These are phyloP conservation scores for Aspergillus novofumigatus DNA, from an alignment of 2,329 filamentous ascomycete genomes.

Conservation along the genomic window DNA sequence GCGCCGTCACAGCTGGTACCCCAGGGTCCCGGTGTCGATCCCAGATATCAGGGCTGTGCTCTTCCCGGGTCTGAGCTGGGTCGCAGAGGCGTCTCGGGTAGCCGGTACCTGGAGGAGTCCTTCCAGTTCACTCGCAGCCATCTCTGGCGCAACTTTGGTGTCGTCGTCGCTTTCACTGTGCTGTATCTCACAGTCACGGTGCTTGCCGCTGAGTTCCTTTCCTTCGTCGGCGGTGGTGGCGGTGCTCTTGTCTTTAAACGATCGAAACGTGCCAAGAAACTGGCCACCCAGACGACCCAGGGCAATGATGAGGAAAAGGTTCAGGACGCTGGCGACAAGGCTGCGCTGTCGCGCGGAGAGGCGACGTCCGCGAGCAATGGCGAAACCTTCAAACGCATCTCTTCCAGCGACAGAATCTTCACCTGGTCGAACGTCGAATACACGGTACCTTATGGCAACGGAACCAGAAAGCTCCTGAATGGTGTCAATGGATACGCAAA, in stretches of 20 bases:
- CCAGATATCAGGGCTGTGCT: slow-evolving; percentile 59
- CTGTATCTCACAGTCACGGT: slow-evolving; percentile 71
- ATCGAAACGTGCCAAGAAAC: slow-evolving; percentile 56
- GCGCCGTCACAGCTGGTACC: slow-evolving; percentile 57
- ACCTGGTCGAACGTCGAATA: slow-evolving; percentile 70
- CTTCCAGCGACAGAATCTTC: slow-evolving; percentile 61
- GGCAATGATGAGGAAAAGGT: slow-evolving; percentile 58
- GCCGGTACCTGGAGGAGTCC: slow-evolving; percentile 50
- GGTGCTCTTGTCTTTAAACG: slow-evolving; percentile 69
- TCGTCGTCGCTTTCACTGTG: slow-evolving; percentile 69
- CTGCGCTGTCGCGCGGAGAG: slow-evolving; percentile 26
- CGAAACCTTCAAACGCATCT: slow-evolving; percentile 40
- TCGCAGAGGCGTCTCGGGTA: slow-evolving; percentile 49
- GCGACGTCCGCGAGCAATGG: slow-evolving; percentile 25
- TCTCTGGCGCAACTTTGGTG: slow-evolving; percentile 71
- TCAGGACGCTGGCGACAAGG: slow-evolving; percentile 23
- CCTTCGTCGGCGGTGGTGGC: slow-evolving; percentile 59
- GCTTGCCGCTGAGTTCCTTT: slow-evolving; percentile 64
- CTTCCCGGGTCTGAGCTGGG: slow-evolving; percentile 55
- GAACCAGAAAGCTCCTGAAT: slow-evolving; percentile 60
- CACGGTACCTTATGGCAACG: slow-evolving; percentile 64
- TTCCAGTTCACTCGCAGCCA: slow-evolving; percentile 57
- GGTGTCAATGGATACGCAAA: slow-evolving; percentile 73
- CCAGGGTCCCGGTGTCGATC: slow-evolving; percentile 52
- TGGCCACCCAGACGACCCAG: slow-evolving; percentile 42